Evolutionary conservation across 2,329 filamentous ascomycete species (phyloP).

Genomic region (Ceratocystis lukuohia): DNA sequence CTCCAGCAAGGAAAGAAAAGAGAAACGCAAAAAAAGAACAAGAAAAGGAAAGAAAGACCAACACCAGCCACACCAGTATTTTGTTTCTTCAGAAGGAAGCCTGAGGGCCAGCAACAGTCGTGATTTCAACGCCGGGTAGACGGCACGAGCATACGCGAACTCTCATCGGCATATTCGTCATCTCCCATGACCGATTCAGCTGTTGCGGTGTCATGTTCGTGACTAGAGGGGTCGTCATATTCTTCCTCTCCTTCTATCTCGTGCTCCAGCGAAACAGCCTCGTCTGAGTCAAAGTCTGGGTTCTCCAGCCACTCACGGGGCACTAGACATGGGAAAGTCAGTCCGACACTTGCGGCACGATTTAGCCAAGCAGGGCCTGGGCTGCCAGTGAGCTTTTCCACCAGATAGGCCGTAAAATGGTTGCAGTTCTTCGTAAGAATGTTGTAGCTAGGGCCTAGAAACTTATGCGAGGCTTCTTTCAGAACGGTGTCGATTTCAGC

Average conservation of each 20-base stretch:
- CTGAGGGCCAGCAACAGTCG: neutral
- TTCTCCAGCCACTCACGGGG: conserved; percentile 70
- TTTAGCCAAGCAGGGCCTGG: conserved; percentile 66
- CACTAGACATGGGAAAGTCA: conserved; percentile 69
- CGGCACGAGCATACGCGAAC: conserved; percentile 23
- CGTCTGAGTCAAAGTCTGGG: conserved; percentile 59
- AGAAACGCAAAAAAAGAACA: conserved; percentile 4
- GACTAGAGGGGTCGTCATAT: conserved; percentile 43
- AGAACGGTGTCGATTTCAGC: conserved; percentile 60
- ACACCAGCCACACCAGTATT: neutral
- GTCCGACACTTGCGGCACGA: conserved; percentile 68
- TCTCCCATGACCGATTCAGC: conserved; percentile 39
- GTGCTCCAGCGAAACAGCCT: conserved; percentile 56
- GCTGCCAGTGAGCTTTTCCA: conserved; percentile 56
- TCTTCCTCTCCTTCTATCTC: conserved; percentile 58
- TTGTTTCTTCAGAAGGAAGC: neutral
- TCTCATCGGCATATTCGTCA: conserved; percentile 35
- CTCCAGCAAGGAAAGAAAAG: neutral
- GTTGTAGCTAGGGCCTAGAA: conserved; percentile 65
- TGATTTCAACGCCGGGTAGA: neutral
- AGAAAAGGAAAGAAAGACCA: neutral
- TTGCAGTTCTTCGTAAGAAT: conserved; percentile 78
- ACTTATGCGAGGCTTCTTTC: conserved; percentile 53
- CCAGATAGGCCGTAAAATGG: conserved; percentile 70
- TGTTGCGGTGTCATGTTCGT: conserved; percentile 35